Conservation (phyloP, 75 land plant genomes). For the Chamaecyparis obtusa region DNA sequence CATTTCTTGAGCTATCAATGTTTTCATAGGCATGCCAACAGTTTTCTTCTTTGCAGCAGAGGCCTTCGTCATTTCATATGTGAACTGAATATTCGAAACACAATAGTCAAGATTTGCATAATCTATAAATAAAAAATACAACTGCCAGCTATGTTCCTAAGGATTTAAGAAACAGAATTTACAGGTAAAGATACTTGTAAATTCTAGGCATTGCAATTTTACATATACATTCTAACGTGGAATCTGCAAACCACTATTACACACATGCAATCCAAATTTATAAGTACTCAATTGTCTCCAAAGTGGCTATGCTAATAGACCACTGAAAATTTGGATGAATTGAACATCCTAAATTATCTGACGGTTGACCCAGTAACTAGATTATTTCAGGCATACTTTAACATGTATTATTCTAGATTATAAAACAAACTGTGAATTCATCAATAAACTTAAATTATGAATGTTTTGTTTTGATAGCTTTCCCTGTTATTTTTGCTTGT, state of each 20-base stretch:
- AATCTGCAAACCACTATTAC: neutral
- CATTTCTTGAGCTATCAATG: constrained; percentile 68
- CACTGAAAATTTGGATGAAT: neutral
- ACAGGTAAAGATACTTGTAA: neutral
- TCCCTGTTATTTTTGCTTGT: neutral
- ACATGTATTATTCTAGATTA: neutral
- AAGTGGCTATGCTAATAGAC: neutral
- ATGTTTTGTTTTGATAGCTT: neutral
- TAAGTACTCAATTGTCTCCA: neutral
- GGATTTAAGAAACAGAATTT: neutral
- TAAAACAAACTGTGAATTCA: neutral
- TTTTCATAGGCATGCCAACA: constrained; percentile 59
- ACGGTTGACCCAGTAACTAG: neutral
- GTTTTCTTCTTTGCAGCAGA: constrained; percentile 29
- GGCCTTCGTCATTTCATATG: constrained; percentile 33
- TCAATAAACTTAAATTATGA: neutral
- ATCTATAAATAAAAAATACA: neutral
- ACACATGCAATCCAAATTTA: neutral
- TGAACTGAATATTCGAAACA: constrained; percentile 9
- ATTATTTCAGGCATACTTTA: neutral
- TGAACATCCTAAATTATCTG: neutral
- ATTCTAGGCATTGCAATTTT: neutral
- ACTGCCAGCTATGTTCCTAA: neutral
- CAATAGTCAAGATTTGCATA: neutral
- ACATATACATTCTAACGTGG: neutral